A percentile compares a stretch with the other conserved stretches of the same genome.
Evolutionary conservation across 2,329 filamentous ascomycete species (phyloP).

Genomic region (Rhynchosporium graminicola): DNA sequence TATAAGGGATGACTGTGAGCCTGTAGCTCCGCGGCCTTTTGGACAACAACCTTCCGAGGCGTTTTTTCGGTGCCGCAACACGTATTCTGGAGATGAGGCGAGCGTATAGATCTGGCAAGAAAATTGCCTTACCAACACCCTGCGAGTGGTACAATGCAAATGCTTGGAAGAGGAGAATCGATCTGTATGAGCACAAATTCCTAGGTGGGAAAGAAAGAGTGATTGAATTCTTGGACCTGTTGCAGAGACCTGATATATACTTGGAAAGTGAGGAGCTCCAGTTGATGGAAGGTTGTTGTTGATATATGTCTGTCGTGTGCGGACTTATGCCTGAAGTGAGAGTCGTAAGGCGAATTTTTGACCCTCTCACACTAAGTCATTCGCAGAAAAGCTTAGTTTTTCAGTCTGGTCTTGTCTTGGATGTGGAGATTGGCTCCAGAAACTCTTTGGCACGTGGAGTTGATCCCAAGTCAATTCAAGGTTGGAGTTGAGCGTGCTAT

Average conservation of each 20-base stretch:
- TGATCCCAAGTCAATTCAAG: conserved; percentile 7
- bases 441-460: conserved; percentile 5
- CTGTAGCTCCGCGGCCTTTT: not conserved
- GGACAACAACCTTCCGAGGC: conserved; percentile 1
- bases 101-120: not conserved
- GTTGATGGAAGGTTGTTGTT: not conserved
- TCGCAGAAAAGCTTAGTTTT: not conserved
- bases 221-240: not conserved
- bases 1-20: no score
- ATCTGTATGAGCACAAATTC: not conserved
- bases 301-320: conserved; percentile 6
- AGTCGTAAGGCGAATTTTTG: not conserved
- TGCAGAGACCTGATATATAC: not conserved
- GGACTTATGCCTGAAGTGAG: not conserved
- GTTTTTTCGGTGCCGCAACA: conserved; percentile 3
- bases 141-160: not conserved
- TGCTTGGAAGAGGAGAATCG: not conserved
- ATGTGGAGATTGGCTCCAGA: not conserved
- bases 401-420: conserved; percentile 8
- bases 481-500: not conserved
- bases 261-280: not conserved
- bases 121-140: not conserved
- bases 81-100: conserved; percentile 1
- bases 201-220: not conserved
- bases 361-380: not conserved